A percentile compares a stretch with the other conserved stretches of the same genome.
Conservation (phyloP, 305 asterid species). For the Fraxinus floribunda region DNA sequence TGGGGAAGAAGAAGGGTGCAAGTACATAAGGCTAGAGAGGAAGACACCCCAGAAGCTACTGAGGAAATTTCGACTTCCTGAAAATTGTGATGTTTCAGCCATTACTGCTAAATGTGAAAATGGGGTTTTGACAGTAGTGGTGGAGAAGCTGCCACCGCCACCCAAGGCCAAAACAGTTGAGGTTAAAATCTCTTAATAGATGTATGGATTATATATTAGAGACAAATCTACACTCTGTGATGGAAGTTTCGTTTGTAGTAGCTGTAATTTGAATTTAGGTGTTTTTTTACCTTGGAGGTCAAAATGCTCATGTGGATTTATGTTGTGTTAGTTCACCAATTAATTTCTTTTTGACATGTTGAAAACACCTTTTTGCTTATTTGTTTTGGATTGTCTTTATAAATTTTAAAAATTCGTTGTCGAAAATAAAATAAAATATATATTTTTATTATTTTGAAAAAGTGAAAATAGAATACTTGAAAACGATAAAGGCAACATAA, state of each 20-base stretch:
- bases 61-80: conserved; percentile 72
- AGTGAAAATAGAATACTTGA: no score
- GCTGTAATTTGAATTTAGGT: background rate
- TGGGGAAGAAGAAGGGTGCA: conserved; percentile 59
- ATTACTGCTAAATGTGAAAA: conserved; percentile 68
- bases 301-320: background rate
- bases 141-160: conserved; percentile 76
- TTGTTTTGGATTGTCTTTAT: no score
- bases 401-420: no score
- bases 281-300: background rate
- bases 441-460: no score
- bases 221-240: background rate
- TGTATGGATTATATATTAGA: background rate
- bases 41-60: conserved; percentile 37
- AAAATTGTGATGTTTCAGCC: conserved; percentile 44
- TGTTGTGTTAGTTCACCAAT: background rate
- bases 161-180: conserved; percentile 58
- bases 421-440: no score
- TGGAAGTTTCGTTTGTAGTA: background rate
- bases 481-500: no score
- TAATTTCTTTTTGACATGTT: no score
- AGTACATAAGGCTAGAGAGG: conserved; percentile 53
- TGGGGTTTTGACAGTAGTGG: conserved; percentile 66
- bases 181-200: conserved; percentile 50
- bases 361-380: no score